Conservation (phyloP, 1,284 basidiomycete species). For the Leccinum discolor region DNA sequence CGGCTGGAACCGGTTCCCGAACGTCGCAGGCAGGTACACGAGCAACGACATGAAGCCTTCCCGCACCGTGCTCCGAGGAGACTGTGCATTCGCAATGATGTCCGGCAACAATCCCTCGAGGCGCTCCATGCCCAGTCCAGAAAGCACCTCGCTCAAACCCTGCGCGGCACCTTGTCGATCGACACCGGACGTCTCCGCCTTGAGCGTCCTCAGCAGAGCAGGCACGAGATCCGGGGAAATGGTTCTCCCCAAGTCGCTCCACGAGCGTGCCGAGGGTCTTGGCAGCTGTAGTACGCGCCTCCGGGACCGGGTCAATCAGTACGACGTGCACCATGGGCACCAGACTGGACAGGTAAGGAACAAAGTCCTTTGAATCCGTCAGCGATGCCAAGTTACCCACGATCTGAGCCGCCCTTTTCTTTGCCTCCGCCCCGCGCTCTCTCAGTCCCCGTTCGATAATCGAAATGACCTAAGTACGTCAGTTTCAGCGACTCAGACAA, state of each 20-base stretch:
- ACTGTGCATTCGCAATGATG: constrained; percentile 91
- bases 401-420: constrained; percentile 96
- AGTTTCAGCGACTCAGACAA: neutral
- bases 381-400: constrained; percentile 95
- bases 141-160: constrained; percentile 94
- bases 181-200: constrained; percentile 93
- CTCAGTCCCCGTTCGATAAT: constrained; percentile 93
- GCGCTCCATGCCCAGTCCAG: constrained; percentile 96
- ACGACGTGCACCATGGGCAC: constrained; percentile 93
- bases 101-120: constrained; percentile 95
- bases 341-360: constrained; percentile 90
- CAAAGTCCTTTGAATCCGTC: constrained; percentile 95
- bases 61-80: constrained; percentile 88
- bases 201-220: constrained; percentile 87
- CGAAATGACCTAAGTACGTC: constrained; percentile 74
- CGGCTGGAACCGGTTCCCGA: constrained; percentile 94
- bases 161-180: constrained; percentile 98
- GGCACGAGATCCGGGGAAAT: constrained; percentile 96
- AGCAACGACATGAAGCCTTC: constrained; percentile 99
- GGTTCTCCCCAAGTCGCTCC: constrained; percentile 92
- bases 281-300: constrained; percentile 95
- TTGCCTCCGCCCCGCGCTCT: constrained; percentile 91
- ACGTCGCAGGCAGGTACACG: constrained; percentile 95
- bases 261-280: constrained; percentile 98
- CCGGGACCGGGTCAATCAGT: constrained; percentile 93